phyloP scores from a whole-genome alignment of 768 basidiomycete genomes.

The Mycena vitilis region DNA sequence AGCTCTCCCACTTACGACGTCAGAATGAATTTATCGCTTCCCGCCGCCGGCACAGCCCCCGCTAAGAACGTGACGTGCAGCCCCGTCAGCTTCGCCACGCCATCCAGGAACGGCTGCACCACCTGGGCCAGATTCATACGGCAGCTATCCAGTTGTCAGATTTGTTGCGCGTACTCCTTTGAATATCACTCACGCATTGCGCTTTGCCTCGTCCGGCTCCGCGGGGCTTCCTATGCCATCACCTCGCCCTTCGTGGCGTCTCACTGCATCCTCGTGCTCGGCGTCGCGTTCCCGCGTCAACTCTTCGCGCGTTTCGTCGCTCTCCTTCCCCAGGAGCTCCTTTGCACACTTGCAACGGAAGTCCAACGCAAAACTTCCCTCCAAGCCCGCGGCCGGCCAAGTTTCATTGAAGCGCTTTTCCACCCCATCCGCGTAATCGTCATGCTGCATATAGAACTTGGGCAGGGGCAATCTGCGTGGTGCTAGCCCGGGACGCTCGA shows the following conservation, averaged over 20 bases:
- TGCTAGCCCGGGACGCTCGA: background rate
- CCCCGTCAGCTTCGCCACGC: constrained; percentile 13
- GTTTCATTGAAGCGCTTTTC: background rate
- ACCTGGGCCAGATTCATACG: constrained; percentile 5
- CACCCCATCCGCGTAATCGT: too few species aligned
- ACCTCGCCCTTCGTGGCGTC: background rate
- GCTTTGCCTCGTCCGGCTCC: background rate
- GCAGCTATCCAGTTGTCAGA: background rate
- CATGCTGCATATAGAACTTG: constrained; percentile 18
- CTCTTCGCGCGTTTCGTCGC: background rate
- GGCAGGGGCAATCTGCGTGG: background rate
- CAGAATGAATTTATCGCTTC: background rate
- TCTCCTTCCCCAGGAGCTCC: background rate
- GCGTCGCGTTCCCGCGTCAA: background rate
- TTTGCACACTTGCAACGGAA: constrained; percentile 12
- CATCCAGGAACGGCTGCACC: constrained; percentile 13
- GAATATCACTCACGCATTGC: background rate
- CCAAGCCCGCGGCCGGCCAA: background rate
- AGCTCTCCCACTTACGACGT: too few species aligned
- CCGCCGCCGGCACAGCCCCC: background rate
- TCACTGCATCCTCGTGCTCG: background rate
- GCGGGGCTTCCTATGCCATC: background rate
- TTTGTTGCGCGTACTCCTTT: too few species aligned
- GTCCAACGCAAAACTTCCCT: background rate
- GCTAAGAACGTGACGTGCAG: constrained; percentile 10